These are phyloP conservation scores for Psophocarpus tetragonolobus DNA, from an alignment of 306 rosid species.

Conservation along the genomic window DNA sequence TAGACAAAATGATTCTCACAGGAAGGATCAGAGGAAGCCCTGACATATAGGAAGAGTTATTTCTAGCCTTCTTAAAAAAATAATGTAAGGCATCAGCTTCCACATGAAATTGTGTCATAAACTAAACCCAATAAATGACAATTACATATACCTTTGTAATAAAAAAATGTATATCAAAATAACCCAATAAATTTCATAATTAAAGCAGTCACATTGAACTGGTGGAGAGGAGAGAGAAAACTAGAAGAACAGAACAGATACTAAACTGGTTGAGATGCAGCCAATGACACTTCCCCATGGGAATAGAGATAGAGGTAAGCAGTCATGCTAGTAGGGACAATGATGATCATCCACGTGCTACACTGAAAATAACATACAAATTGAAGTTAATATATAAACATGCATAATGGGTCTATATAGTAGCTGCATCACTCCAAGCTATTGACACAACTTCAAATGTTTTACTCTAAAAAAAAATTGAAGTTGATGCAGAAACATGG, in stretches of 20 bases:
- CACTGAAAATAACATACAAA: conserved; percentile 66
- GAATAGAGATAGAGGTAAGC: conserved; percentile 97
- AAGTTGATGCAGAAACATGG: conserved; percentile 26
- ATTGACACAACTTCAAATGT: conserved; percentile 1
- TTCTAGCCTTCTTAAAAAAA: conserved; percentile 5
- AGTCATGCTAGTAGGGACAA: conserved; percentile 98
- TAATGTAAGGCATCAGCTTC: conserved; percentile 23
- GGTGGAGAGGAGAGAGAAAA: conserved; percentile 20
- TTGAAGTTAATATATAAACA: conserved; percentile 25
- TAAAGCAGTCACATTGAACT: conserved; percentile 22
- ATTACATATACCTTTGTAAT: not conserved
- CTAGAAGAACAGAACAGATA: conserved; percentile 37
- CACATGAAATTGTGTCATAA: conserved; percentile 20
- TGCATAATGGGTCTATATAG: conserved; percentile 3
- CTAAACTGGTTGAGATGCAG: conserved; percentile 93
- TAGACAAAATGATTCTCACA: conserved; percentile 4
- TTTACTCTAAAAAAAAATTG: not conserved
- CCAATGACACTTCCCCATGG: conserved; percentile 92
- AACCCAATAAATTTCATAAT: conserved; percentile 14
- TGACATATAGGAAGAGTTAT: conserved; percentile 10
- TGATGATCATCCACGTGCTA: conserved; percentile 96
- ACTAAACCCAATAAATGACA: conserved; percentile 3
- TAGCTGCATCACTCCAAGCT: conserved; percentile 5
- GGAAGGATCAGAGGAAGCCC: conserved; percentile 31
- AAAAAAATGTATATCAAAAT: conserved; percentile 10